Evolutionary conservation across 495 filamentous ascomycete species (phyloP).

Genomic region (Aspergillus taichungensis): DNA sequence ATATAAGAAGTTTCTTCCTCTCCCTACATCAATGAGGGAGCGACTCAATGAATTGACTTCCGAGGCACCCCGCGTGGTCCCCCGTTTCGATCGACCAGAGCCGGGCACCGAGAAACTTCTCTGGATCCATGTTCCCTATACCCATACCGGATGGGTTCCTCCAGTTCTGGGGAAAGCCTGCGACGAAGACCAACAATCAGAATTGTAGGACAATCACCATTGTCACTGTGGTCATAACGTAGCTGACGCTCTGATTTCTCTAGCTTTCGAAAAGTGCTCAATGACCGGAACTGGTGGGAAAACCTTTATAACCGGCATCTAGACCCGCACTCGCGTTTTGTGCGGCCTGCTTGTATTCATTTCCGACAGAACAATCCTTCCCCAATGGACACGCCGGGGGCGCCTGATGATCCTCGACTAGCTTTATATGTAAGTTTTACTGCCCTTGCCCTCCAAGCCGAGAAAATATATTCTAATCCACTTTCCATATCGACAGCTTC

Average conservation of each 20-base stretch:
- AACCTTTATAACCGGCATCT: conserved; percentile 39
- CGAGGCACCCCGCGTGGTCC: conserved; percentile 22
- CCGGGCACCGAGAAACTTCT: conserved; percentile 42
- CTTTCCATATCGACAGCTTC: conserved; percentile 3
- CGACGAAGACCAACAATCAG: conserved; percentile 19
- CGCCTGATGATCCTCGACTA: conserved; percentile 24
- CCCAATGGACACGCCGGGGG: conserved; percentile 10
- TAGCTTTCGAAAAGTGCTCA: conserved; percentile 44
- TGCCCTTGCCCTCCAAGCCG: not conserved
- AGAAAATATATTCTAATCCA: too few species aligned
- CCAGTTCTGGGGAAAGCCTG: conserved; percentile 15
- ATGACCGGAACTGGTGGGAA: conserved; percentile 35
- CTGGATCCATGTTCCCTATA: conserved; percentile 62
- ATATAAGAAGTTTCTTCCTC: conserved; percentile 17
- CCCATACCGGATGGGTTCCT: conserved; percentile 58
- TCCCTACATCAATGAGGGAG: conserved; percentile 20
- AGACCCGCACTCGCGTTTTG: conserved; percentile 39
- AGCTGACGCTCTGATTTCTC: not conserved
- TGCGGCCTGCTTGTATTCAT: conserved; percentile 29
- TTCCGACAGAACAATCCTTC: conserved; percentile 24
- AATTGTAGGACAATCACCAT: conserved; percentile 14
- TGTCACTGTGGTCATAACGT: not conserved
- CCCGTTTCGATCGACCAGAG: conserved; percentile 33
- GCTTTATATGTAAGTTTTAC: conserved; percentile 38
- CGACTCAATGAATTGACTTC: conserved; percentile 15